phyloP scores from a whole-genome alignment of 352 stramenopile genomes.

The Phytopythium vexans region DNA sequence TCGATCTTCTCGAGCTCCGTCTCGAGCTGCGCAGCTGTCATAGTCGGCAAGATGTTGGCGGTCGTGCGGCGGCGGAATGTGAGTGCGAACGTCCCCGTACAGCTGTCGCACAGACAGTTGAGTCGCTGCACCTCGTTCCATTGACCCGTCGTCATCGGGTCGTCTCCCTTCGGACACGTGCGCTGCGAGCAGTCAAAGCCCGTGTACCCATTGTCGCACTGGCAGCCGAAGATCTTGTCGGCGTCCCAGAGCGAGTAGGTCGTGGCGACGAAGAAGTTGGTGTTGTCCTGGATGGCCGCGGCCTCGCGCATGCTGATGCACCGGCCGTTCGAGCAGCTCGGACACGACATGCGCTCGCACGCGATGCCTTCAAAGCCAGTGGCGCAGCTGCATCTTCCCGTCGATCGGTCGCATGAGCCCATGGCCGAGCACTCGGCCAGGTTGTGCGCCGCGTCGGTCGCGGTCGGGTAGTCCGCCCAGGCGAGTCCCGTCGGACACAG shows the following conservation, averaged over 20 bases:
- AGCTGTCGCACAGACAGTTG: conserved; percentile 59
- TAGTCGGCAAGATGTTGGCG: conserved; percentile 35
- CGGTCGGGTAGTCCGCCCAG: conserved; percentile 66
- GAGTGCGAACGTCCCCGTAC: conserved; percentile 58
- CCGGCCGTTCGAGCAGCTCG: conserved; percentile 59
- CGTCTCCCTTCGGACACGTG: conserved; percentile 86
- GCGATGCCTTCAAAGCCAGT: conserved; percentile 67
- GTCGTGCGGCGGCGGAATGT: conserved; percentile 54
- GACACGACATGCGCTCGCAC: conserved; percentile 69
- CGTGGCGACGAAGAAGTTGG: conserved; percentile 54
- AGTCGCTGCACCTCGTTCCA: conserved; percentile 79
- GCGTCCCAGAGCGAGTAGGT: conserved; percentile 81
- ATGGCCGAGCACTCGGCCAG: conserved; percentile 83
- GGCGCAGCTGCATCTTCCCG: conserved; percentile 55
- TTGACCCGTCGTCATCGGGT: conserved; percentile 73
- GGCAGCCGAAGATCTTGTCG: conserved; percentile 77
- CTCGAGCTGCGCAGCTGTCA: conserved; percentile 33
- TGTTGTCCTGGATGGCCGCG: conserved; percentile 50
- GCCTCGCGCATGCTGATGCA: conserved; percentile 73
- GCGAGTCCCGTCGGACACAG: conserved; percentile 46
- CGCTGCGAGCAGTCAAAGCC: conserved; percentile 83
- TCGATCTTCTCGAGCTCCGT: conserved; percentile 55
- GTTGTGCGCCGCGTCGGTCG: conserved; percentile 63
- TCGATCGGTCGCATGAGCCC: conserved; percentile 75
- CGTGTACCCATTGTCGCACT: conserved; percentile 88